These are phyloP conservation scores for Asterochloris erici DNA, from an alignment of 139 green algal genomes.

Conservation along the genomic window DNA sequence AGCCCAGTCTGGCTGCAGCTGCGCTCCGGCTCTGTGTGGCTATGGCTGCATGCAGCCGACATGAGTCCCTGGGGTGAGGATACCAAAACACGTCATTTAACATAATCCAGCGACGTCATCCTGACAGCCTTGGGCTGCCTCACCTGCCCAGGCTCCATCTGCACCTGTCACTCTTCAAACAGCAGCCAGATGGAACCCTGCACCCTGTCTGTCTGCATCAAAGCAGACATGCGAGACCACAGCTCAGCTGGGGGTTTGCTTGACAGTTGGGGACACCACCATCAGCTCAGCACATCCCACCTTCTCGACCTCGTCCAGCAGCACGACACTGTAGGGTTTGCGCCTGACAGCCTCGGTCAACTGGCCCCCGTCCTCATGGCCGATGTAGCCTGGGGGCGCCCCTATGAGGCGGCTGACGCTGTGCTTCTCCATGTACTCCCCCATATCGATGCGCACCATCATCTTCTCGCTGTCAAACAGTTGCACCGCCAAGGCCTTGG, in stretches of 20 bases:
- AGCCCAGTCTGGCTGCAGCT: constrained; percentile 4
- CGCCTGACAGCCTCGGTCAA: constrained; percentile 81
- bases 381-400: constrained; percentile 78
- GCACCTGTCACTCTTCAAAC: constrained; percentile 73
- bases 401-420: constrained; percentile 72
- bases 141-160: constrained; percentile 48
- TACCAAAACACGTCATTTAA: constrained; percentile 65
- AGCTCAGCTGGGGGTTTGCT: too few species aligned
- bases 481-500: constrained; percentile 73
- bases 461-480: constrained; percentile 88
- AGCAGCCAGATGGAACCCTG: constrained; percentile 72
- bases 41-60: too few species aligned
- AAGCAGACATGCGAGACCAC: too few species aligned
- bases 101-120: constrained; percentile 86
- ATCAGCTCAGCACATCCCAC: constrained; percentile 35
- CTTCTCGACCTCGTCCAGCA: constrained; percentile 89
- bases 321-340: constrained; percentile 71
- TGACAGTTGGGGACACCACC: too few species aligned
- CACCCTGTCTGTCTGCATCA: too few species aligned
- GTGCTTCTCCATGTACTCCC: constrained; percentile 77
- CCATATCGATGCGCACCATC: constrained; percentile 81
- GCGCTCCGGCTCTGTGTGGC: too few species aligned
- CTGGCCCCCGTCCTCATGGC: constrained; percentile 76
- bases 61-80: not conserved
- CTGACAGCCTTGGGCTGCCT: constrained; percentile 62